Base-by-base conservation (phyloP, 2,329 filamentous ascomycete genomes). In the Chaetothyriales sp. region DNA sequence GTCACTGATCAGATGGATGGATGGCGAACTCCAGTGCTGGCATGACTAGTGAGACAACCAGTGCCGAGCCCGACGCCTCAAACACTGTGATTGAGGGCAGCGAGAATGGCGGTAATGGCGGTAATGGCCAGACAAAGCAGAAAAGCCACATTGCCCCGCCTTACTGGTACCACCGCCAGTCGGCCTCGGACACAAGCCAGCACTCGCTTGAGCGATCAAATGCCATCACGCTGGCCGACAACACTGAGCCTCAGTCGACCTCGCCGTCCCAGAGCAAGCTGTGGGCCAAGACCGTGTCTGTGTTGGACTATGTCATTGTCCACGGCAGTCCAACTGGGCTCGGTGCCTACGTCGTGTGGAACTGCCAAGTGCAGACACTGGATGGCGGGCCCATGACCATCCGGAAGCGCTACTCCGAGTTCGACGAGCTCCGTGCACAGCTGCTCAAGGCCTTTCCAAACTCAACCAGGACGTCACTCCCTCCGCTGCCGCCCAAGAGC, bases 281-380 rank as follows among this genome's bases (percentile, higher is more conserved):
- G 50, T 84, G 80, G 79, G 80, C 80, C 7, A 74, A 72, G 48
- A 73, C 73, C 51, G 79, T 81, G 43, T 69, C 72, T 5, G 77
- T 84, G 49, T 74, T 80, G 51, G 78, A 81, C 61, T 75, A 80
- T 67, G 73, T 76, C 32, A 71, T 83, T 56, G 73, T 83, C 26
- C 72, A 73, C 54, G 79, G 78, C 7, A 56, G 51, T 43, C 50
- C 54, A 2, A 48, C 52, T 19, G 76, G 76, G 5, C 69, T 81
- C 46, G 90, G 90, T n/a, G 85, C 89, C 1, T 98, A 96, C 69
- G 86, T 95, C 1, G 88, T 95, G 6, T 98, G 86, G 86, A 92
- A 87, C 63, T 88, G 92, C 61, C 80, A 76, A 46, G 86, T 98
- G 44, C 81, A 92, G 65, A 95, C 88, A 2, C 70, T 96, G 48